A percentile compares a stretch with the other conserved stretches of the same genome.
Evolutionary conservation across 805 yeast genomes (phyloP).

Genomic region (Zygoascus flipseniorum): DNA sequence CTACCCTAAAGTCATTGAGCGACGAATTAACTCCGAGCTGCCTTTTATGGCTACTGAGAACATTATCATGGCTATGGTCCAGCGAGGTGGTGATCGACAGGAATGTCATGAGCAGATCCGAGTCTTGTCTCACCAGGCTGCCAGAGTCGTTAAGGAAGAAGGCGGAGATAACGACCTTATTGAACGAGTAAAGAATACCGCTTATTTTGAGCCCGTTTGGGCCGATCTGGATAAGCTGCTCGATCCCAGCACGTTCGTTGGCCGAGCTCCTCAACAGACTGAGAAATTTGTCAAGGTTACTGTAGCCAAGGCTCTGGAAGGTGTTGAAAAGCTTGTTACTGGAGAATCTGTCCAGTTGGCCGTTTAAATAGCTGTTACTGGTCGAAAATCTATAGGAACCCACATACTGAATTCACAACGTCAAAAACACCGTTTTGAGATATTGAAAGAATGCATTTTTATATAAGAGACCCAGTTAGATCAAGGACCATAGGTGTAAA

Average conservation of each 20-base stretch:
- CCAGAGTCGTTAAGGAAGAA: slow-evolving; percentile 92
- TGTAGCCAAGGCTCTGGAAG: slow-evolving; percentile 73
- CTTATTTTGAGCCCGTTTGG: slow-evolving; percentile 86
- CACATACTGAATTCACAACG: background rate
- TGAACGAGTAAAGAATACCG: slow-evolving; percentile 69
- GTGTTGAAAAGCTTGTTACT: slow-evolving; percentile 51
- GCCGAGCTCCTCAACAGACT: slow-evolving; percentile 97
- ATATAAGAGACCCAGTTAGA: background rate
- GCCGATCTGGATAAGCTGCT: slow-evolving; percentile 67
- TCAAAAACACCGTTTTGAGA: background rate
- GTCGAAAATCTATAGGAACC: background rate
- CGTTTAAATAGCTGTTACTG: slow-evolving; percentile 39
- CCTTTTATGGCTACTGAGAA: slow-evolving; percentile 99
- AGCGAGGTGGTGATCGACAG: slow-evolving; percentile 95
- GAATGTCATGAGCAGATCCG: slow-evolving; percentile 97
- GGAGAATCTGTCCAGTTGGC: slow-evolving; percentile 66
- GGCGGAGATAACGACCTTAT: slow-evolving; percentile 98
- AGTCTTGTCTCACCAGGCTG: slow-evolving; percentile 94
- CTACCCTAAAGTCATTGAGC: slow-evolving; percentile 96
- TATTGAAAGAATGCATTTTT: background rate
- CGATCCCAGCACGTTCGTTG: slow-evolving; percentile 91
- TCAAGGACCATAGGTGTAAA: background rate
- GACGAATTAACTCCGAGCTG: slow-evolving; percentile 87
- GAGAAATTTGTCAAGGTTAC: slow-evolving; percentile 83
- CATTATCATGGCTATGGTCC: slow-evolving; percentile 99